Evolutionary conservation across 306 rosid genomes (phyloP).

Genomic region (Prunus armeniaca): DNA sequence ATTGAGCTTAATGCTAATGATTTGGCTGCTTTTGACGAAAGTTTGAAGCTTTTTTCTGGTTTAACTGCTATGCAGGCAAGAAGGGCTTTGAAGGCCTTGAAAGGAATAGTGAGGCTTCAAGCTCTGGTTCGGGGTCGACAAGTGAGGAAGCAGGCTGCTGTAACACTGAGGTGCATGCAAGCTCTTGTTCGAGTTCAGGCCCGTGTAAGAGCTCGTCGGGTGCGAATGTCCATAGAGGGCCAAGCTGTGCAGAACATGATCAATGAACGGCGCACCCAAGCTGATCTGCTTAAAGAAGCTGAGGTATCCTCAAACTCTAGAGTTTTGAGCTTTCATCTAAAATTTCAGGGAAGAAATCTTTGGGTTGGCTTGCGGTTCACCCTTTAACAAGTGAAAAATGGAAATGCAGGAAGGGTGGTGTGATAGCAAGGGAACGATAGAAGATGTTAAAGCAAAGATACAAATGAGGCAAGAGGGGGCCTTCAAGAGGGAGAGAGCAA

Average conservation of each 20-base stretch:
- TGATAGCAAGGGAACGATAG: constrained; percentile 78
- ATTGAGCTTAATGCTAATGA: background rate
- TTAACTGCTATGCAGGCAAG: constrained; percentile 61
- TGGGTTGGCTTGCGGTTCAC: too few species aligned
- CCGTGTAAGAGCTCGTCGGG: constrained; percentile 88
- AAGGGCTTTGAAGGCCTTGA: constrained; percentile 94
- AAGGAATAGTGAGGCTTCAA: constrained; percentile 94
- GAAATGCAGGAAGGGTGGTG: constrained; percentile 89
- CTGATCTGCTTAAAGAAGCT: constrained; percentile 79
- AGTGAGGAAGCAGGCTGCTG: constrained; percentile 98
- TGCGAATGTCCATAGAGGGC: constrained; percentile 87
- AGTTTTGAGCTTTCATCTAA: background rate
- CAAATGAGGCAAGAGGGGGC: constrained; percentile 96
- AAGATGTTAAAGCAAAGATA: constrained; percentile 69
- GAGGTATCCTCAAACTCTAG: constrained; percentile 48
- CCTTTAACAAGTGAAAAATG: background rate
- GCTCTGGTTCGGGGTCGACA: constrained; percentile 90
- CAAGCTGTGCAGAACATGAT: constrained; percentile 87
- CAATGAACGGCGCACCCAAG: constrained; percentile 54
- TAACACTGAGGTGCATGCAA: constrained; percentile 97
- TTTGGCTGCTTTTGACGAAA: background rate
- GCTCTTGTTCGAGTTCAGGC: constrained; percentile 98
- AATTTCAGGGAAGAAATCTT: background rate
- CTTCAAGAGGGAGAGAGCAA: constrained; percentile 88
- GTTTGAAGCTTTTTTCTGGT: background rate